Evolutionary conservation across 345 rosid species (phyloP), one percentile per base, ranked within the genome.

Genomic region (Gossypium anomalum): DNA sequence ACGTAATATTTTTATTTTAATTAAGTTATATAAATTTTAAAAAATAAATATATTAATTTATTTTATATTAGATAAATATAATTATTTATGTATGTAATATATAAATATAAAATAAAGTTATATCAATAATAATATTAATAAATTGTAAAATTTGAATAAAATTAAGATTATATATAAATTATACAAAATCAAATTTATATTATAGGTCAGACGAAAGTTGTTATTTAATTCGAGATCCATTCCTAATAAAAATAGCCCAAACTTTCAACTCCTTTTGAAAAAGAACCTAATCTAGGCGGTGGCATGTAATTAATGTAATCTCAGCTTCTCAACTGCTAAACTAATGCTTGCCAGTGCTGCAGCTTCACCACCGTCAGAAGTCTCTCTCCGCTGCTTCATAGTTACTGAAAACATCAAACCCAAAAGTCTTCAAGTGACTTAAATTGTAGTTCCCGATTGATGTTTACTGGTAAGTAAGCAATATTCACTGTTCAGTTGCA

Each of bases 201-300:
- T 34, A 34, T 3, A 34, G 38, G 38, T 34, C 0, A 34, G 38
- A 34, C 6, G 6, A 34, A 34, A 3, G 38, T 34, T 34, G 38
- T 34, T 34, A 34, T 34, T 34, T 4, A 34, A 34, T 34, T 34
- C 41, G 7, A 34, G 41, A 34, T 34, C 7, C 7, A 34, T 34
- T 34, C 38, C 38, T 4, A 34, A 51, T 51, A 3, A 19, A 67
- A 60, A 74, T 55, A 70, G 19, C 22, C 9, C 51, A 44, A 77
- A 77, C 45, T 70, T 73, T 83, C 83, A 78, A 78, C 82, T 49
- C 43, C 2, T 41, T 73, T 58, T 65, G 53, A 52, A 29, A 11
- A 16, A 34, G 41, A 11, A 16, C 20, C 27, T 63, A 34, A 71
- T 17, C 41, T 25, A 27, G 76, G 67, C 71, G 76, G 80, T 69